A percentile compares a stretch with the other conserved stretches of the same genome.
Conservation (phyloP, 352 stramenopile species). For the Globisporangium nagaii region DNA sequence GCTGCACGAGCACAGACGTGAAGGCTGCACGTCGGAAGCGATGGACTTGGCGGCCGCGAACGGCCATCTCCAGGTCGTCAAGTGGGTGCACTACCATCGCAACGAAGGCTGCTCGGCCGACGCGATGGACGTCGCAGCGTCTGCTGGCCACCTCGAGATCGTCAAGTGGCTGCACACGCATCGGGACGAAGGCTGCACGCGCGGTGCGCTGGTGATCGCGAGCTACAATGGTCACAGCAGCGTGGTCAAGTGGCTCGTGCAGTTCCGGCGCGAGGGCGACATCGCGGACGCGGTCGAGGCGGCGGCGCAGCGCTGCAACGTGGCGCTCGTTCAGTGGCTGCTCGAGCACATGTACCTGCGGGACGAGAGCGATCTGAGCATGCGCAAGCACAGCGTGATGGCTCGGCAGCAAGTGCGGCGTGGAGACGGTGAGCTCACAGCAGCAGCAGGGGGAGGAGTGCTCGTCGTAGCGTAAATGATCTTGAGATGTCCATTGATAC, state of each 20-base stretch:
- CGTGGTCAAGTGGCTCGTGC: slow-evolving; percentile 46
- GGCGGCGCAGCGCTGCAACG: slow-evolving; percentile 12
- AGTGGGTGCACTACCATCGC: slow-evolving; percentile 20
- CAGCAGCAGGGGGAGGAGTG: not conserved
- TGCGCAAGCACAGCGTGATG: not conserved
- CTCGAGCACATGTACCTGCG: slow-evolving; percentile 14
- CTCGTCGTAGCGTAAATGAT: not conserved
- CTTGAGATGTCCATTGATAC: no score
- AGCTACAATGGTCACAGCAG: slow-evolving; percentile 37
- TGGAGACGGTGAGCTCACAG: not conserved
- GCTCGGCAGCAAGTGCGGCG: no score
- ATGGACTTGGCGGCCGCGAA: slow-evolving; percentile 18
- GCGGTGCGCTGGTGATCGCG: slow-evolving; percentile 52
- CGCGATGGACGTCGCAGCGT: slow-evolving; percentile 30
- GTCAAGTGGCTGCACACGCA: slow-evolving; percentile 27
- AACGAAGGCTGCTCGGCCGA: slow-evolving; percentile 30
- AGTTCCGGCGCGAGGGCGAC: slow-evolving; percentile 29
- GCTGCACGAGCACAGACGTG: slow-evolving; percentile 17
- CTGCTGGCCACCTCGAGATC: slow-evolving; percentile 22
- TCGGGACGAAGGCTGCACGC: slow-evolving; percentile 51
- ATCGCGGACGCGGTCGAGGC: slow-evolving; percentile 20
- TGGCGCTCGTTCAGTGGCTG: slow-evolving; percentile 15
- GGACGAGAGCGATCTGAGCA: not conserved
- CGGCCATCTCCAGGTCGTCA: slow-evolving; percentile 20
- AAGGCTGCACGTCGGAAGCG: slow-evolving; percentile 17